Evolutionary conservation across 2,329 filamentous ascomycete genomes (phyloP), one percentile per base, ranked within the genome.

Genomic region (Colletotrichum spaethianum): DNA sequence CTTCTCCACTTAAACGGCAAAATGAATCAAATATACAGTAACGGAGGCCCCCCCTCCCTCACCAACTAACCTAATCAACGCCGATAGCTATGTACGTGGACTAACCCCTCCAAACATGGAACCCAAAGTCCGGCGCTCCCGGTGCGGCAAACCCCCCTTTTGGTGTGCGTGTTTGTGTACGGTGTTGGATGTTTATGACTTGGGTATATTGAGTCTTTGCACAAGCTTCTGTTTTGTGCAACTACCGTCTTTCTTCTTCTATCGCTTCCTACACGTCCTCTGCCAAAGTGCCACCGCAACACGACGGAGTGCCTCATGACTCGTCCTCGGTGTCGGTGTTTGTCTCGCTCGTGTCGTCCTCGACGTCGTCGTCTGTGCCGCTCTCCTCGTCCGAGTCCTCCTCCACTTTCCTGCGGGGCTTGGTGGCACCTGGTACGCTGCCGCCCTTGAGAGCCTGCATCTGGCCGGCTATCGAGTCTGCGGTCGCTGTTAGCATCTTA

Each of bases 401-500:
- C 57, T 84, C 82, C 33, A 79, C 82, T 70, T 83, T 85, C 79
- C 86, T 88, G 80, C 86, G 86, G 77, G 90, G 88, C 85, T 90
- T 91, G 55, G 85, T 83, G 48, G 85, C 79, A 38, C 84, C 79
- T 9, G 89, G 83, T 48, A 89, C 85, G 42, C 83, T 86, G 38
- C 90, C 93, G 16, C 92, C 92, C 86, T 96, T 97, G 73, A 97
- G 90, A 16, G 93, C 93, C 74, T 92, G 92, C 94, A 98, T 96
- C 83, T 97, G 94, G 73, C 95, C 95, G 60, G 95, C 95, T 76
- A 98, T 87, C 2, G 94, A 95, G 83, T 97, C 94, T 97, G 75
- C 70, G 77, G 75, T 72, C 6, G 6, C 8, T 26, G 73, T 82
- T 76, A 81, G 79, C 59, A 67, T 16, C 1, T 40, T 3, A 11